Evolutionary conservation across 148 eudicot genomes (phyloP), one percentile per base, ranked within the genome.

Genomic region (Diospyros kaki): DNA sequence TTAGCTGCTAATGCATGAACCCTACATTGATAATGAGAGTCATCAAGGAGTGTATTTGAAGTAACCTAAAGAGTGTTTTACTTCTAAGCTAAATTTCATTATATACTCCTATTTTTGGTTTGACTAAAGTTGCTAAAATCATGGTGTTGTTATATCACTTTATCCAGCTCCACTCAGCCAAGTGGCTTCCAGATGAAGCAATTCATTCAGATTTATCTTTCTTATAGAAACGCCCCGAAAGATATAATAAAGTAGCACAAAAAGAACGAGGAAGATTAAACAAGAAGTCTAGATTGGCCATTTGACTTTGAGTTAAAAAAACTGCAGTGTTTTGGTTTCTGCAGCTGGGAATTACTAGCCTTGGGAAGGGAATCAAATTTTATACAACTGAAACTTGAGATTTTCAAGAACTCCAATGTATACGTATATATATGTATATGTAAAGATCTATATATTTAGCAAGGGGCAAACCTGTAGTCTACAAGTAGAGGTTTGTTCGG

Each of bases 71-170:
- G 76, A 60, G 40, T 48, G 61, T 55, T 43, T 70, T 15, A 65
- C 78, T 78, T 70, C 43, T 63, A 3, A 18, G 28, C 82, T 75
- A 60, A 70, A 54, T 18, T 79, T 62, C 50, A 70, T 68, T 43
- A 69, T 40, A 38, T 44, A 1, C 28, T 28, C 28, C 52, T 48
- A 0, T 75, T 17, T 61, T 48, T 74, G 10, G n/a, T 72, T 73
- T 69, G 65, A 59, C 40, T 52, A 50, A 54, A 76, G 68, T 66
- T 73, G 54, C 11, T 17, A 51, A 28, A 51, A 18, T 69, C 28
- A 69, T 74, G 59, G 46, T 71, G 7, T 62, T 18, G 75, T 54
- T 53, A 54, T 14, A 58, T 72, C 48, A 55, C 40, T 64, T n/a
- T 54, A 43, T 14, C 64, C 4, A 14, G 71, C 64, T 77, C 75